These are phyloP conservation scores for Globisporangium spinosum DNA, from an alignment of 352 stramenopile species.

Conservation along the genomic window DNA sequence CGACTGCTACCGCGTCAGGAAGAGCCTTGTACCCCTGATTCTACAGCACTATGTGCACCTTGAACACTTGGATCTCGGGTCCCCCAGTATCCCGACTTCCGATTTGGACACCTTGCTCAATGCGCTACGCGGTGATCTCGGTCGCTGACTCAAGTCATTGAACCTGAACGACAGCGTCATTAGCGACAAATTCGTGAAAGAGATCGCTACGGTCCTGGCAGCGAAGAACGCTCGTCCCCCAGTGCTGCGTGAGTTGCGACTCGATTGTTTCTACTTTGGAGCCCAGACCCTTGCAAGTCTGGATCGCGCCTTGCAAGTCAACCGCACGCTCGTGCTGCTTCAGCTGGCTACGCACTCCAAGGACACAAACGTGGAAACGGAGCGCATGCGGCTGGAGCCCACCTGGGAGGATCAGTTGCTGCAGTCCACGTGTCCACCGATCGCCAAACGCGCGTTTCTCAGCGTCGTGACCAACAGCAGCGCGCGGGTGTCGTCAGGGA, in stretches of 20 bases:
- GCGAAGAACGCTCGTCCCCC: not conserved
- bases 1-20: not conserved
- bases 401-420: not conserved
- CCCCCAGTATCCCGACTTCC: not conserved
- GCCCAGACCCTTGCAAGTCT: not conserved
- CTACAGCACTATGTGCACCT: constrained; percentile 4
- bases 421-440: not conserved
- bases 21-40: not conserved
- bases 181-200: not conserved
- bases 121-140: not conserved
- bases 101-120: not conserved
- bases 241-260: constrained; percentile 1
- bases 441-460: constrained; percentile 3
- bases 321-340: not conserved
- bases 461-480: not conserved
- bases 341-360: not conserved
- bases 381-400: not conserved
- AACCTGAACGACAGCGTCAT: constrained; percentile 2
- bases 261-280: not conserved
- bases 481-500: not conserved
- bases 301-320: not conserved
- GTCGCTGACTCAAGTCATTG: not conserved
- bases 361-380: not conserved
- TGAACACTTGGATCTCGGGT: not conserved
- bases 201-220: not conserved